A percentile compares a stretch with the other conserved stretches of the same genome.
Evolutionary conservation across 495 filamentous ascomycete genomes (phyloP).

Genomic region (Aspergillus mulundensis): DNA sequence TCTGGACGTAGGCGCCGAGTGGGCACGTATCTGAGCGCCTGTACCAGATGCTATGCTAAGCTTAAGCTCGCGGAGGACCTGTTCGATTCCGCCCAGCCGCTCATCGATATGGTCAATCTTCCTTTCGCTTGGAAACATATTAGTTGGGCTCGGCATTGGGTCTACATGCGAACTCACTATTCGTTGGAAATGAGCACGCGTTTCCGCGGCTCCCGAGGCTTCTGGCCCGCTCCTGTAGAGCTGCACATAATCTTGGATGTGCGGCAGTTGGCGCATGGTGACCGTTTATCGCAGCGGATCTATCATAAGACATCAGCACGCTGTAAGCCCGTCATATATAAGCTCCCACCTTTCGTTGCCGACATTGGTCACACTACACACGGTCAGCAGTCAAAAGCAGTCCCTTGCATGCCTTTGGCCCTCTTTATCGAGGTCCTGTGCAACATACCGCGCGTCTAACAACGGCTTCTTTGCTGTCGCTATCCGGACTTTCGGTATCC

Average conservation of each 20-base stretch:
- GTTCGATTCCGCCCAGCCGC: slow-evolving; percentile 56
- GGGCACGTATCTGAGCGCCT: slow-evolving; percentile 6
- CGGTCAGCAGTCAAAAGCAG: slow-evolving; percentile 5
- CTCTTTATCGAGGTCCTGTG: not conserved
- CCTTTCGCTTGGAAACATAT: slow-evolving; percentile 49
- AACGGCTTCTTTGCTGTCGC: slow-evolving; percentile 23
- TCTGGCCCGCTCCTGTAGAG: slow-evolving; percentile 57
- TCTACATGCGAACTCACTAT: slow-evolving; percentile 48
- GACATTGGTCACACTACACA: slow-evolving; percentile 47
- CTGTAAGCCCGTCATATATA: no score
- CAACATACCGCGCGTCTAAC: slow-evolving; percentile 33
- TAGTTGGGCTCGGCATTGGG: not conserved
- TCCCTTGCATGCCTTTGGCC: not conserved
- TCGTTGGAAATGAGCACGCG: slow-evolving; percentile 64
- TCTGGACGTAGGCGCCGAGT: slow-evolving; percentile 20
- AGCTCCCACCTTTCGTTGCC: slow-evolving; percentile 44
- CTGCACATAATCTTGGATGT: slow-evolving; percentile 44
- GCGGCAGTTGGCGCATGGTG: slow-evolving; percentile 46
- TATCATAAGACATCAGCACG: slow-evolving; percentile 10
- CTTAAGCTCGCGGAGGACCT: slow-evolving; percentile 41
- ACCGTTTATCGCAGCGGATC: slow-evolving; percentile 43
- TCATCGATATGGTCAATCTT: slow-evolving; percentile 66
- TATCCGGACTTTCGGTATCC: slow-evolving; percentile 37
- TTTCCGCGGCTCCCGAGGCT: slow-evolving; percentile 54
- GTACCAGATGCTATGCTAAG: slow-evolving; percentile 11